Evolutionary conservation across 1,139 yeast genomes (phyloP).

Genomic region (Kluyveromyces marxianus): DNA sequence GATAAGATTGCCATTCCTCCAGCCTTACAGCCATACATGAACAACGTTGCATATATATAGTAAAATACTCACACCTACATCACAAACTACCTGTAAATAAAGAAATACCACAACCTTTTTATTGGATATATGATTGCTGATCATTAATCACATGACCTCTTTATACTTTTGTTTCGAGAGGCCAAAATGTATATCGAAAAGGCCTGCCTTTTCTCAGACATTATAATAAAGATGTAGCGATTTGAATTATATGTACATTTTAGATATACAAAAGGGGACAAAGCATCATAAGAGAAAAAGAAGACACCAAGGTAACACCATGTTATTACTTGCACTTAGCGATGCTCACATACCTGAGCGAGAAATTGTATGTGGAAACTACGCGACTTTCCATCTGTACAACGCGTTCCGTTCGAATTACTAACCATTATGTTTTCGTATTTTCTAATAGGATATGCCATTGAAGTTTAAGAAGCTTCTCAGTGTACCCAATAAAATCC

Average conservation of each 20-base stretch:
- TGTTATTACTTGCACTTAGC: slow-evolving; percentile 86
- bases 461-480: slow-evolving; percentile 61
- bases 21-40: slow-evolving; percentile 63
- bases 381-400: background rate
- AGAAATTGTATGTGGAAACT: slow-evolving; percentile 40
- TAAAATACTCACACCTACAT: background rate
- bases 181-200: too few species aligned
- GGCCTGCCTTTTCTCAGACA: too few species aligned
- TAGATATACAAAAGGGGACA: background rate
- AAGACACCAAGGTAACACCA: slow-evolving; percentile 21
- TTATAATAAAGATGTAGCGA: too few species aligned
- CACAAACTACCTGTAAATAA: background rate
- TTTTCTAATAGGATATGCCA: slow-evolving; percentile 34
- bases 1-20: slow-evolving; percentile 58
- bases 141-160: too few species aligned
- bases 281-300: background rate
- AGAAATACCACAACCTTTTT: background rate
- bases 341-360: slow-evolving; percentile 88
- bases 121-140: too few species aligned
- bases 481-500: slow-evolving; percentile 65
- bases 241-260: too few species aligned
- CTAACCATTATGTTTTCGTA: slow-evolving; percentile 2
- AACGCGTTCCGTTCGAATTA: background rate
- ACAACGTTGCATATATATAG: slow-evolving; percentile 37
- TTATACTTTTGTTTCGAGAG: too few species aligned